Conservation (phyloP, 2,329 filamentous ascomycete species). For the Xylariaceae sp. region DNA sequence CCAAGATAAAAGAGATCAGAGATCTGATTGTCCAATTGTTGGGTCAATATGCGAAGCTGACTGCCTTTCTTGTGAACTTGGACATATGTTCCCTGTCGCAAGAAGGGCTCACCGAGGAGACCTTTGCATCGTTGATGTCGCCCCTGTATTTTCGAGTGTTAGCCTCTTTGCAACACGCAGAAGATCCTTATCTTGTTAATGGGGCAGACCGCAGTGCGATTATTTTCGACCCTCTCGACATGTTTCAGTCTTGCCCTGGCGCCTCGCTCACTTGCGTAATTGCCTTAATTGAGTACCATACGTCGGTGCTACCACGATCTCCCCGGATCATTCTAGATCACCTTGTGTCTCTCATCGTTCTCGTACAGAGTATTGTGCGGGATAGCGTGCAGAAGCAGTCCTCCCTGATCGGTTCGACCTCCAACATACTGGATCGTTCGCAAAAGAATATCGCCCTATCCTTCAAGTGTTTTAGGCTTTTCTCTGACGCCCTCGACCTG, state of each 20-base stretch:
- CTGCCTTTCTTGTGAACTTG: constrained; percentile 47
- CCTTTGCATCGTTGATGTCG: constrained; percentile 39
- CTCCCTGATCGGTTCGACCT: constrained; percentile 15
- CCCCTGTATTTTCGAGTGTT: constrained; percentile 44
- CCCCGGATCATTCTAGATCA: constrained; percentile 44
- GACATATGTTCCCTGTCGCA: constrained; percentile 39
- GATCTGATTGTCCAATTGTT: constrained; percentile 32
- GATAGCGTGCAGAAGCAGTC: constrained; percentile 30
- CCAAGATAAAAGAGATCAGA: constrained; percentile 28
- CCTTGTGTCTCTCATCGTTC: constrained; percentile 34
- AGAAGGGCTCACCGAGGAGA: constrained; percentile 25
- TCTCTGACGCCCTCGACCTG: constrained; percentile 39
- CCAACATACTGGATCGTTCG: constrained; percentile 26
- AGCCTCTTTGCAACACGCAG: constrained; percentile 34
- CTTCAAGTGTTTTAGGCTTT: constrained; percentile 40
- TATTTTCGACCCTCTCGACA: constrained; percentile 38
- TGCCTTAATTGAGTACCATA: constrained; percentile 39
- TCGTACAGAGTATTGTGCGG: constrained; percentile 24
- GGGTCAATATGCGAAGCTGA: constrained; percentile 43
- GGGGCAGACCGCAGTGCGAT: constrained; percentile 30
- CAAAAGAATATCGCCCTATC: constrained; percentile 37
- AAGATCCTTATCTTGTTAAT: constrained; percentile 28
- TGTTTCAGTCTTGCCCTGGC: constrained; percentile 38
- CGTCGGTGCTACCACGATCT: constrained; percentile 38
- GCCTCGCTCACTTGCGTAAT: constrained; percentile 41